Evolutionary conservation across 148 eudicot genomes (phyloP).

Genomic region (Fagopyrum esculentum): DNA sequence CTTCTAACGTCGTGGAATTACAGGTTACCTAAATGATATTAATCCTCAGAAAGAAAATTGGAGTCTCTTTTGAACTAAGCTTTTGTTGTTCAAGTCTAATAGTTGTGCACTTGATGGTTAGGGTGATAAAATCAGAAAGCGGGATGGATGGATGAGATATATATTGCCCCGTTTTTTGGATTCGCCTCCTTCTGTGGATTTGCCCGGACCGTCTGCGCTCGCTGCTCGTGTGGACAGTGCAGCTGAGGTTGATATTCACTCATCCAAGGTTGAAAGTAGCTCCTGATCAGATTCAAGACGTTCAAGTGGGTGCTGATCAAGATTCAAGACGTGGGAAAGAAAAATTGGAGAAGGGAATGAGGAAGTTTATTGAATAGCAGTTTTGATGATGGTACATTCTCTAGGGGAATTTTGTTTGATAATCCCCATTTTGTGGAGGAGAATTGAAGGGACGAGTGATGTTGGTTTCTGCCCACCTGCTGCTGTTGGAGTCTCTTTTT

Average conservation of each 20-base stretch:
- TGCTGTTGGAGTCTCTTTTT: too few relatives aligned
- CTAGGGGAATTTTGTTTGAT: neutral
- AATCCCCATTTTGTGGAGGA: neutral
- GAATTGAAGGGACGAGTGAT: too few relatives aligned
- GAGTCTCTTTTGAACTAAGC: too few relatives aligned
- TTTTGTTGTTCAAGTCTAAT: too few relatives aligned
- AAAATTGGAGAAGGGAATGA: neutral
- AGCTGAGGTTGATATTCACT: conserved; percentile 26
- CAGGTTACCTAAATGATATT: conserved; percentile 31
- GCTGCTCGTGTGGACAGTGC: conserved; percentile 30
- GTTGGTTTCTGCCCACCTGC: too few relatives aligned
- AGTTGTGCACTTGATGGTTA: conserved; percentile 9
- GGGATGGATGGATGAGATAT: conserved; percentile 61
- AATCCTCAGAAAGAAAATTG: too few relatives aligned
- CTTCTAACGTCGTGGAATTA: conserved; percentile 60
- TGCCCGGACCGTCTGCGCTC: conserved; percentile 25
- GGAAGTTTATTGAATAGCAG: neutral
- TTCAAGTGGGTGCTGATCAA: conserved; percentile 22
- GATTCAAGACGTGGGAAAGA: neutral
- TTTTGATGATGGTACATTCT: neutral
- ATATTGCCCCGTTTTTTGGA: conserved; percentile 28
- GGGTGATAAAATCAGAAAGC: conserved; percentile 62
- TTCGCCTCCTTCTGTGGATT: conserved; percentile 20
- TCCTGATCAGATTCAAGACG: conserved; percentile 15
- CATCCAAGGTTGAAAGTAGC: conserved; percentile 11